Evolutionary conservation across 169 alveolate genomes (phyloP).

Genomic region (Cryptosporidium sp.): DNA sequence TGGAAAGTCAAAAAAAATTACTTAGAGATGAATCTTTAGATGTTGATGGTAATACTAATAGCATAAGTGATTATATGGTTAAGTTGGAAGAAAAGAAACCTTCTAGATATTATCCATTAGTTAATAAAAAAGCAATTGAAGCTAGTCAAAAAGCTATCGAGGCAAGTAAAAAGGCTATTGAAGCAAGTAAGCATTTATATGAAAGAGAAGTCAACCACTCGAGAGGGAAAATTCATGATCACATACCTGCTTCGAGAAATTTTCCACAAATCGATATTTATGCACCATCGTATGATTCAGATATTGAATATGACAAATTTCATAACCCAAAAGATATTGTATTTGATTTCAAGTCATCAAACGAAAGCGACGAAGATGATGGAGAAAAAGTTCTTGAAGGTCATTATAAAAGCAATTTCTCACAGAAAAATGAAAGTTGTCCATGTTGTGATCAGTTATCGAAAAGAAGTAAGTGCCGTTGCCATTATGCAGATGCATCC

Average conservation of each 20-base stretch:
- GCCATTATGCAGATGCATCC: constrained; percentile 69
- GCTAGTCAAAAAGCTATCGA: constrained; percentile 60
- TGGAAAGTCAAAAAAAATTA: constrained; percentile 28
- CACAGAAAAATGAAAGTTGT: background rate
- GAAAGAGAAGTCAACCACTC: constrained; percentile 27
- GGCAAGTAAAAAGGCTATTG: constrained; percentile 46
- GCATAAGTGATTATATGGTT: background rate
- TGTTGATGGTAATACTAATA: background rate
- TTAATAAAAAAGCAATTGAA: constrained; percentile 45
- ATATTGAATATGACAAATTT: constrained; percentile 37
- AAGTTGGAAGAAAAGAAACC: constrained; percentile 1
- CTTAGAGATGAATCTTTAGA: constrained; percentile 3
- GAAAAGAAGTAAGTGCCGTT: constrained; percentile 33
- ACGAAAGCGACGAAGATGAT: constrained; percentile 12
- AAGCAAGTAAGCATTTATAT: constrained; percentile 38
- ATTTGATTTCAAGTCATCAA: constrained; percentile 7
- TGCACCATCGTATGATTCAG: constrained; percentile 70
- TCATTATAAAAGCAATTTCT: background rate
- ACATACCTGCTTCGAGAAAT: constrained; percentile 48
- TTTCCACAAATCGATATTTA: constrained; percentile 69
- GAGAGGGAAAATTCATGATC: constrained; percentile 59
- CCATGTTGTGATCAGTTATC: constrained; percentile 54
- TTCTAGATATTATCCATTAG: constrained; percentile 1
- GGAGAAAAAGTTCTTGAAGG: background rate
- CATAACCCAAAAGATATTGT: constrained; percentile 26